These are phyloP conservation scores for Tylopilus balloui DNA, from an alignment of 768 basidiomycete species.

Conservation along the genomic window DNA sequence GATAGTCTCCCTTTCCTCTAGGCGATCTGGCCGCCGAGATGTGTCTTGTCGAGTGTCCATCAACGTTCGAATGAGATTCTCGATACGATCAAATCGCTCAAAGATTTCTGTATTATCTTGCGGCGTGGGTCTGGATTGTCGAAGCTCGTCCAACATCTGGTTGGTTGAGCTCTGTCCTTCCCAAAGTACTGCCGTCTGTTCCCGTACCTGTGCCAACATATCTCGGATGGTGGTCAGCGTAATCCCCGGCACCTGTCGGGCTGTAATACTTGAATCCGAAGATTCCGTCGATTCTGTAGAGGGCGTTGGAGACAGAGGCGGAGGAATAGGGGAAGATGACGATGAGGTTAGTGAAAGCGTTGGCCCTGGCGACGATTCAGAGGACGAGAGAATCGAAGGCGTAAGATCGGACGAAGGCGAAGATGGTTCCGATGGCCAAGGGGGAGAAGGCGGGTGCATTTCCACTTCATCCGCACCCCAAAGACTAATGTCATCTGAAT, in stretches of 20 bases:
- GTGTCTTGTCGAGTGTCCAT: constrained; percentile 3
- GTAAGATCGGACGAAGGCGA: constrained; percentile 27
- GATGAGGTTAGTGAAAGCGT: constrained; percentile 39
- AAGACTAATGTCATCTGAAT: constrained; percentile 65
- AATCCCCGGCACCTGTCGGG: constrained; percentile 31
- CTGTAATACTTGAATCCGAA: constrained; percentile 35
- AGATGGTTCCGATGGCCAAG: constrained; percentile 33
- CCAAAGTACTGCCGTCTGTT: constrained; percentile 55
- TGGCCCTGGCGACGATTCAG: constrained; percentile 33
- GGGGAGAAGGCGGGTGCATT: constrained; percentile 32
- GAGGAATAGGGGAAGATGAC: constrained; percentile 32
- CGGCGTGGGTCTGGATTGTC: constrained; percentile 39
- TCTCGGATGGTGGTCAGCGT: constrained; percentile 45
- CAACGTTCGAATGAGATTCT: constrained; percentile 20
- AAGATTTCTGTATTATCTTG: constrained; percentile 39
- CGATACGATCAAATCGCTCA: constrained; percentile 28
- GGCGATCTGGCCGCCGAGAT: background rate
- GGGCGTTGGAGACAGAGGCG: constrained; percentile 35
- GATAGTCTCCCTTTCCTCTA: constrained; percentile 16
- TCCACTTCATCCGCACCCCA: constrained; percentile 35
- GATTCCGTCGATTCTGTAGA: constrained; percentile 29
- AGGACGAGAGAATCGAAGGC: constrained; percentile 32
- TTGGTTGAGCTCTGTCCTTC: constrained; percentile 60
- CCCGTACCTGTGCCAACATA: constrained; percentile 53
- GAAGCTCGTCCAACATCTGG: constrained; percentile 58